phyloP scores from a whole-genome alignment of 2,329 filamentous ascomycete genomes.

The Pseudogymnoascus sp. region DNA sequence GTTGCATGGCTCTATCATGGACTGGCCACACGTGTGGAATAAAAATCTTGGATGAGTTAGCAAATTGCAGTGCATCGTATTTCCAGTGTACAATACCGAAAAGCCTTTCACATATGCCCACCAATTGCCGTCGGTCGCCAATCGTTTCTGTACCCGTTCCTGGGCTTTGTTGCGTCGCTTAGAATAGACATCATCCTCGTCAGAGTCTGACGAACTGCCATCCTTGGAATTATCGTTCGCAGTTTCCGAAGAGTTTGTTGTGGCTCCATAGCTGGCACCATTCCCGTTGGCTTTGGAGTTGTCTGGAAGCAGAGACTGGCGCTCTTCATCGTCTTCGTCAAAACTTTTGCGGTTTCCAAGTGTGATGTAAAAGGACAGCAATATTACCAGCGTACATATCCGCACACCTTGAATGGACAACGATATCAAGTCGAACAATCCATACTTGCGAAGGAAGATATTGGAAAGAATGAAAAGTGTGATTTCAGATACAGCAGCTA shows the following conservation, averaged over 20 bases:
- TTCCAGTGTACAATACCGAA: slow-evolving; percentile 31
- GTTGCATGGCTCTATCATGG: slow-evolving; percentile 55
- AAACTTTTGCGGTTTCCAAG: slow-evolving; percentile 24
- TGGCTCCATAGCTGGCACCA: neutral
- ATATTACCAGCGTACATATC: slow-evolving; percentile 27
- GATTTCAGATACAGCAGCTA: slow-evolving; percentile 49
- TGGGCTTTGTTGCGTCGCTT: slow-evolving; percentile 46
- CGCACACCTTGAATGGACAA: slow-evolving; percentile 22
- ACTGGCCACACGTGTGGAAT: slow-evolving; percentile 73
- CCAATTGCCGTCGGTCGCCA: slow-evolving; percentile 70
- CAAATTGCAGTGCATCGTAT: slow-evolving; percentile 6
- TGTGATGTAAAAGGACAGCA: slow-evolving; percentile 27
- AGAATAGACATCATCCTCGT: slow-evolving; percentile 28
- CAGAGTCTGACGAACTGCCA: slow-evolving; percentile 13
- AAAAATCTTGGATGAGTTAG: slow-evolving; percentile 45
- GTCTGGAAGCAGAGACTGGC: slow-evolving; percentile 47
- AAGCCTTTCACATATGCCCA: slow-evolving; percentile 69
- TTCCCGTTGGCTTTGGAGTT: slow-evolving; percentile 26
- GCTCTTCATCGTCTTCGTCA: slow-evolving; percentile 43
- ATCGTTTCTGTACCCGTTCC: slow-evolving; percentile 55
- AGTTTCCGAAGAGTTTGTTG: neutral
- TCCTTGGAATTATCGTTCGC: slow-evolving; percentile 14
- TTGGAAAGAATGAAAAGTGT: slow-evolving; percentile 34
- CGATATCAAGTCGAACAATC: slow-evolving; percentile 19
- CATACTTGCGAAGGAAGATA: slow-evolving; percentile 16